These are phyloP conservation scores for Bipolaris bicolor DNA, from an alignment of 2,329 filamentous ascomycete genomes.

Conservation along the genomic window DNA sequence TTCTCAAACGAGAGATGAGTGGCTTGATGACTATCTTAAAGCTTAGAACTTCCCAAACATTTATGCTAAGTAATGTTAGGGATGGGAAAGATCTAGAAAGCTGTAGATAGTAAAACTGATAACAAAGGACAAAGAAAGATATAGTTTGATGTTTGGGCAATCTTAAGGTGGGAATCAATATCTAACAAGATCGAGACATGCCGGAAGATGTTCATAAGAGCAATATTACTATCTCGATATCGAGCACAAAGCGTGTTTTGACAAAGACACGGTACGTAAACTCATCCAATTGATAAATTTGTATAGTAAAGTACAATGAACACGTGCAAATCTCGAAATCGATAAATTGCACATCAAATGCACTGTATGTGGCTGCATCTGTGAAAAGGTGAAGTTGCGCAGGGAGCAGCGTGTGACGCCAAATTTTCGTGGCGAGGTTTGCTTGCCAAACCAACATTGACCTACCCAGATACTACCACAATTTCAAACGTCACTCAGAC, in stretches of 20 bases:
- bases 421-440: conserved; percentile 8
- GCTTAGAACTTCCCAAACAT: too few species aligned
- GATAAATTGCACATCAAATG: background rate
- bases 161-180: too few species aligned
- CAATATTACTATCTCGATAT: background rate
- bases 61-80: too few species aligned
- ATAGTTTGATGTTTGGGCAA: too few species aligned
- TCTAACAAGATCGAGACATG: too few species aligned
- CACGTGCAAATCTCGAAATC: background rate
- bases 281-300: too few species aligned
- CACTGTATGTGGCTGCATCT: background rate
- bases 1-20: too few species aligned
- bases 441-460: conserved; percentile 13
- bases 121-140: too few species aligned
- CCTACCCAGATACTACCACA: conserved; percentile 1
- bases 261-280: background rate
- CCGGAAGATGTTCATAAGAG: too few species aligned
- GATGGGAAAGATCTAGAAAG: too few species aligned
- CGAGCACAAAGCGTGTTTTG: background rate
- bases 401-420: conserved; percentile 2
- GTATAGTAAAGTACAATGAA: background rate
- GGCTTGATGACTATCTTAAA: too few species aligned
- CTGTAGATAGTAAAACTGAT: too few species aligned
- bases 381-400: conserved; percentile 10
- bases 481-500: background rate